Evolutionary conservation across 306 rosid species (phyloP), one percentile per base, ranked within the genome.

Genomic region (Malus asiatica): DNA sequence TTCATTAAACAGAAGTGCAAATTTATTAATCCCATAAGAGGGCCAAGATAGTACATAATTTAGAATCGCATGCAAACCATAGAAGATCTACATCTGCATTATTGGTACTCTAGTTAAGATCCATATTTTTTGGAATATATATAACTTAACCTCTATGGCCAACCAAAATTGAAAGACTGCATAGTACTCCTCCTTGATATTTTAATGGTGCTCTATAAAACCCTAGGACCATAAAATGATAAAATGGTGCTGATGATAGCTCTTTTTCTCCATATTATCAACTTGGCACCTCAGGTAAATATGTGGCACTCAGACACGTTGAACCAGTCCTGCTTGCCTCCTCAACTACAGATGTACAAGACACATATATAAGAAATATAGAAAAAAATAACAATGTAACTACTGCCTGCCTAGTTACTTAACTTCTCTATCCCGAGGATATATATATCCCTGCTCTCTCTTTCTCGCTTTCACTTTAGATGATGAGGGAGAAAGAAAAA

Each of bases 301-400:
- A 1, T 60, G 29, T 18, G 68, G 22, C 38, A 59, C 46, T 74
- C 76, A 74, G 19, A 38, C 25, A 16, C 9, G 65, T 45, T 45
- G 77, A 13, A 16, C 75, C 70, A 76, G 64, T 75, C 90, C 80
- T 58, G 86, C 90, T 81, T 86, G 81, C 63, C 73, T 81, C 52
- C 83, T 85, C 77, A 86, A 76, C 90, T 86, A 32, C 42, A 83
- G 40, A 58, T 3, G 5, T 38, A 51, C 15, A 57, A 40, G 8
- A 57, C 52, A 42, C 7, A 22, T 64, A 16, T 3, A 19, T 15
- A 63, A 14, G 8, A 44, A 57, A 38, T 38, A 38, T 7, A 38
- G 42, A 44, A 61, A 11, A 45, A 1, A 52, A 1, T 33, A 16
- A 15, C 5, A 10, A 16, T 22, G 1, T 3, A 44, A 27, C 22